Percentiles rank a stretch among this genome's conserved stretches.
phyloP scores from a whole-genome alignment of 1,139 yeast species.

The Zygosaccharomyces pseudobailii region DNA sequence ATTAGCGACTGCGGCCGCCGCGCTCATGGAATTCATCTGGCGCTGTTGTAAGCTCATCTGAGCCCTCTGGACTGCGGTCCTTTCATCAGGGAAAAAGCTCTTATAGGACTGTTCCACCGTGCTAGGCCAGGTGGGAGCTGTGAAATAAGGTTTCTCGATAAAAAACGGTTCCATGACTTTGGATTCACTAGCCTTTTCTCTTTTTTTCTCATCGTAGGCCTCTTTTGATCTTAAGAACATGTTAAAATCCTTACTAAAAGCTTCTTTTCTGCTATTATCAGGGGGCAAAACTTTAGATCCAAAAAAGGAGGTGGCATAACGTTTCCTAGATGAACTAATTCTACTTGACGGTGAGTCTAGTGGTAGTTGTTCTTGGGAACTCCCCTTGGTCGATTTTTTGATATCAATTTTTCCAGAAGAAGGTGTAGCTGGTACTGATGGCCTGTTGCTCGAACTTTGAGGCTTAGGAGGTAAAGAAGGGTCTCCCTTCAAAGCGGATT shows the following conservation, averaged over 20 bases:
- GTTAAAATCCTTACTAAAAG: constrained; percentile 50
- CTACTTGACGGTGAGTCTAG: constrained; percentile 16
- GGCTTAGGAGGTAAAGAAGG: constrained; percentile 27
- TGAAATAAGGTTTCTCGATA: constrained; percentile 61
- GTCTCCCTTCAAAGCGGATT: constrained; percentile 23
- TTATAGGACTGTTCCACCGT: constrained; percentile 53
- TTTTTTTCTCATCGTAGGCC: constrained; percentile 32
- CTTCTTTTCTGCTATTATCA: constrained; percentile 33
- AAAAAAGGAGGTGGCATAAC: constrained; percentile 27
- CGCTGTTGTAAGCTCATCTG: constrained; percentile 33
- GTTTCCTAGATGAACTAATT: constrained; percentile 24
- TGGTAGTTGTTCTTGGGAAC: constrained; percentile 18
- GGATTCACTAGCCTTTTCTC: constrained; percentile 12
- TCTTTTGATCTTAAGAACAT: constrained; percentile 43
- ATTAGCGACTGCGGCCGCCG: constrained; percentile 21
- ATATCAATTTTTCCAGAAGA: constrained; percentile 21
- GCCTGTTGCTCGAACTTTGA: constrained; percentile 14
- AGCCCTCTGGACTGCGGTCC: constrained; percentile 27
- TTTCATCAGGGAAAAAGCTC: constrained; percentile 41
- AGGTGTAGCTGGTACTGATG: constrained; percentile 24
- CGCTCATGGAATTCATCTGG: constrained; percentile 27
- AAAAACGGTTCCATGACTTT: constrained; percentile 34
- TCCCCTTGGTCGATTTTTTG: constrained; percentile 12
- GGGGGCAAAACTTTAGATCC: constrained; percentile 43
- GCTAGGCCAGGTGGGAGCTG: constrained; percentile 77